Evolutionary conservation across 257 asterid genomes (phyloP).

Genomic region (Agastache rugosa): DNA sequence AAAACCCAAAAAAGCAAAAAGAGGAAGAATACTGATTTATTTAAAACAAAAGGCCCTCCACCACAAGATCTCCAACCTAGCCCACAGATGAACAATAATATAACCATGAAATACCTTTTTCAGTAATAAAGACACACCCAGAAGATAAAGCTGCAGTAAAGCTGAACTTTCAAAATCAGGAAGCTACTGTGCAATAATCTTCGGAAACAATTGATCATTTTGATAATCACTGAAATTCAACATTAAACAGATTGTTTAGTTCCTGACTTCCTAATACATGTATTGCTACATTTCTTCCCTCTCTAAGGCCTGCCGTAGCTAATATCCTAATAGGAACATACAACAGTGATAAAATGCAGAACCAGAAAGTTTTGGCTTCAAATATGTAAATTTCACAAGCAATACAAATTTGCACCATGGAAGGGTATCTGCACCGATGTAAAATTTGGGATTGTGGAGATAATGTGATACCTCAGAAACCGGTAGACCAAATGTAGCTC

Average conservation of each 20-base stretch:
- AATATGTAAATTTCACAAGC: conserved; percentile 16
- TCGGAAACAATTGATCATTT: conserved; percentile 30
- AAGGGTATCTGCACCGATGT: conserved; percentile 24
- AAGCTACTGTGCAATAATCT: conserved; percentile 16
- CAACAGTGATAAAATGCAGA: conserved; percentile 22
- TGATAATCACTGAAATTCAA: conserved; percentile 26
- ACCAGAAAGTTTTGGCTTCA: conserved; percentile 24
- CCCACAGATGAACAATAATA: conserved; percentile 23
- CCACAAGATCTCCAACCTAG: conserved; percentile 26
- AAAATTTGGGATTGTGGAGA: conserved; percentile 26
- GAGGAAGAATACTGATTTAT: not conserved
- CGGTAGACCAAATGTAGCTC: conserved; percentile 91
- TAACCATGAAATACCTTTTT: conserved; percentile 7
- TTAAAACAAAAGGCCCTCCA: not conserved
- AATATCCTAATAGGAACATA: conserved; percentile 6
- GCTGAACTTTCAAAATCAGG: conserved; percentile 19
- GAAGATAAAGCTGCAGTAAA: conserved; percentile 9
- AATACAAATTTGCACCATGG: conserved; percentile 20
- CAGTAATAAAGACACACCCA: conserved; percentile 17
- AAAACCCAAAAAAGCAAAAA: not conserved
- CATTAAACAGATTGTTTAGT: conserved; percentile 23
- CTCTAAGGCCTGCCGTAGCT: conserved; percentile 31
- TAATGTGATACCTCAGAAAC: conserved; percentile 78
- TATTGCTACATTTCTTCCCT: conserved; percentile 24
- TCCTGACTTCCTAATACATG: conserved; percentile 29